Evolutionary conservation across 495 filamentous ascomycete species (phyloP).

Genomic region (Penicillium ucsense): DNA sequence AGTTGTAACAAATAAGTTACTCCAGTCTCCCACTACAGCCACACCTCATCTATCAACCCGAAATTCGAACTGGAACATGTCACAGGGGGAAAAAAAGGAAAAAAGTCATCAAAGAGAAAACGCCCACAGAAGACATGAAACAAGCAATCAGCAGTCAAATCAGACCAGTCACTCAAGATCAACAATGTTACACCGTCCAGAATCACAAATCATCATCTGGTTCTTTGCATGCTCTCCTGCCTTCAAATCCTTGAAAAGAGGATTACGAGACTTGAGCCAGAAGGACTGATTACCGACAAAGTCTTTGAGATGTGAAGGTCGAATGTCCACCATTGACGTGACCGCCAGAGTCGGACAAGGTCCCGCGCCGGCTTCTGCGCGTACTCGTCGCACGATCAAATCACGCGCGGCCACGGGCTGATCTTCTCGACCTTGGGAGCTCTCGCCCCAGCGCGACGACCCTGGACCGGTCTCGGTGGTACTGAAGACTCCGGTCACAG

Average conservation of each 20-base stretch:
- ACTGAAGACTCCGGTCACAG: slow-evolving; percentile 31
- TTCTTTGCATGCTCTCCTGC: slow-evolving; percentile 30
- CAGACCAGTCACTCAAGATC: slow-evolving; percentile 18
- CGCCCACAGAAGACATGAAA: neutral
- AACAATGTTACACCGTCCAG: slow-evolving; percentile 36
- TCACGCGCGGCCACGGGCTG: slow-evolving; percentile 28
- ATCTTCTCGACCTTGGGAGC: slow-evolving; percentile 15
- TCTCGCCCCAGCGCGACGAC: slow-evolving; percentile 8
- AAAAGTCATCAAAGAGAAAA: neutral
- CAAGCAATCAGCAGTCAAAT: neutral
- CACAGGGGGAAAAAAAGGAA: too few species aligned
- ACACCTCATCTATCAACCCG: too few species aligned
- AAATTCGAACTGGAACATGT: too few species aligned
- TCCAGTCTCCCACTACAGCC: too few species aligned
- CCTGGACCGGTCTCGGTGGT: slow-evolving; percentile 16
- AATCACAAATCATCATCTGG: slow-evolving; percentile 42
- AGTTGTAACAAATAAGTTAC: too few species aligned
- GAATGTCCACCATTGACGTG: slow-evolving; percentile 31
- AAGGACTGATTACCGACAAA: slow-evolving; percentile 40
- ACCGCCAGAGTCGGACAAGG: slow-evolving; percentile 26
- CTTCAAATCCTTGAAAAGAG: slow-evolving; percentile 34
- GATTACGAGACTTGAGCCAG: slow-evolving; percentile 44
- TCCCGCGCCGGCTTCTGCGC: slow-evolving; percentile 30
- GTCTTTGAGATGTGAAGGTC: slow-evolving; percentile 37
- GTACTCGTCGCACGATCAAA: slow-evolving; percentile 26